Evolutionary conservation across 768 basidiomycete species (phyloP), one percentile per base, ranked within the genome.

Genomic region (Macrolepiota fuliginosa): DNA sequence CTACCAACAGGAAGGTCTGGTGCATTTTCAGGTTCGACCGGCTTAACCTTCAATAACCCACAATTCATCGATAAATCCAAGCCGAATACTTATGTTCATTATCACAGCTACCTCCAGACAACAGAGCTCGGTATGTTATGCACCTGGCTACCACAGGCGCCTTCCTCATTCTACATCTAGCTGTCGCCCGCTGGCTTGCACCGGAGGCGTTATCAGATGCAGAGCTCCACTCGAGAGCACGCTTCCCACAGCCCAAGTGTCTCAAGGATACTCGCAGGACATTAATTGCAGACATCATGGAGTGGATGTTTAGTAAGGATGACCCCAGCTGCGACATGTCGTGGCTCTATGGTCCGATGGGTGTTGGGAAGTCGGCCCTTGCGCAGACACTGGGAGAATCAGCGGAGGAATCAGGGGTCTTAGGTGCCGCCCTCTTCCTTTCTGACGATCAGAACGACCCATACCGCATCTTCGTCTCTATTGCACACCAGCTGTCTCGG

Each of bases 281-380:
- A 0, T 37, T 54, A 15, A 54, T n/a, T 0, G 19, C 7, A 17
- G 36, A 54, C 15, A 37, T 35, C 32, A 12, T 22, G 32, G 19
- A 2, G 13, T 54, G 52, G 52, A 11, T 54, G 15, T 3, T 0
- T 4, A 5, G 46, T 19, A 12, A 35, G 10, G 15, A 35, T 9
- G 11, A 10, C 10, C 52, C n/a, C n/a, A 19, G n/a, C 27, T 6
- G n/a, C 45, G 27, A 49, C 32, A 10, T 22, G 2, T 35, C 13
- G 3, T 57, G 56, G 56, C 32, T 57, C 29, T 57, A 47, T 15
- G 56, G 56, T 19, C 45, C 46, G 1, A 36, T 49, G 19, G 56
- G 56, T 4, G 56, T 57, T 9, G 56, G 56, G 0, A 57, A 57
- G 45, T 57, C 56, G 35, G 56, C 56, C 10, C 27, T 57, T n/a